Evolutionary conservation across 306 rosid genomes (phyloP).

Genomic region (Bauhinia variegata): DNA sequence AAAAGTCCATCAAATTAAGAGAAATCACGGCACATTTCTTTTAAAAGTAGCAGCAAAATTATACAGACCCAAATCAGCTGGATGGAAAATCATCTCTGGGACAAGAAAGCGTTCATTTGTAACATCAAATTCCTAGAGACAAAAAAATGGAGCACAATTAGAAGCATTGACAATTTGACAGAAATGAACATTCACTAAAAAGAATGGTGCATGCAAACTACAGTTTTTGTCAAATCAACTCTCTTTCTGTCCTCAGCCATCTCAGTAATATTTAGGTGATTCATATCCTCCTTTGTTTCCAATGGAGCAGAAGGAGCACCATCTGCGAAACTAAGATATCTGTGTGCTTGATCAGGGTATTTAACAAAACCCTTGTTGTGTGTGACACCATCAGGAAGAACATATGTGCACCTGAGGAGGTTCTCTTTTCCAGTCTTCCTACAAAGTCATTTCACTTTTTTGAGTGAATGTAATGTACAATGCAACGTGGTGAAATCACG

Average conservation of each 20-base stretch:
- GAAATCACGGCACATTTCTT: background rate
- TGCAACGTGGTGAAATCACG: background rate
- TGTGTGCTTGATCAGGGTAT: constrained; percentile 65
- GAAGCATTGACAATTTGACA: background rate
- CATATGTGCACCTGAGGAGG: constrained; percentile 74
- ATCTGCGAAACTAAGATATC: constrained; percentile 54
- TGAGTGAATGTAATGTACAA: background rate
- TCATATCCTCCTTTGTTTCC: constrained; percentile 37
- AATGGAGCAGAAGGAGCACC: constrained; percentile 27
- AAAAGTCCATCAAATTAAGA: constrained; percentile 11
- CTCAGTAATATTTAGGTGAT: constrained; percentile 38
- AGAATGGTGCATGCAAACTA: constrained; percentile 21
- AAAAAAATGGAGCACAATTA: constrained; percentile 11
- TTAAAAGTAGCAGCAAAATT: constrained; percentile 3
- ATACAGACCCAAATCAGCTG: constrained; percentile 85
- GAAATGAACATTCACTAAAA: constrained; percentile 4
- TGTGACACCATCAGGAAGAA: constrained; percentile 85
- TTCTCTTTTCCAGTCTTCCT: constrained; percentile 76
- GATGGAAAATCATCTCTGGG: constrained; percentile 95
- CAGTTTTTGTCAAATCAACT: constrained; percentile 78
- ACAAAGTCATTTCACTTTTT: background rate
- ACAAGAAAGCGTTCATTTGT: constrained; percentile 95
- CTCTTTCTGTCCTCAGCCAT: constrained; percentile 55
- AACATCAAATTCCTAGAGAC: constrained; percentile 81
- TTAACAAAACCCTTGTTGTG: constrained; percentile 80